Evolutionary conservation across 2,329 filamentous ascomycete species (phyloP).

Genomic region (Arthrobotrys musiformis): DNA sequence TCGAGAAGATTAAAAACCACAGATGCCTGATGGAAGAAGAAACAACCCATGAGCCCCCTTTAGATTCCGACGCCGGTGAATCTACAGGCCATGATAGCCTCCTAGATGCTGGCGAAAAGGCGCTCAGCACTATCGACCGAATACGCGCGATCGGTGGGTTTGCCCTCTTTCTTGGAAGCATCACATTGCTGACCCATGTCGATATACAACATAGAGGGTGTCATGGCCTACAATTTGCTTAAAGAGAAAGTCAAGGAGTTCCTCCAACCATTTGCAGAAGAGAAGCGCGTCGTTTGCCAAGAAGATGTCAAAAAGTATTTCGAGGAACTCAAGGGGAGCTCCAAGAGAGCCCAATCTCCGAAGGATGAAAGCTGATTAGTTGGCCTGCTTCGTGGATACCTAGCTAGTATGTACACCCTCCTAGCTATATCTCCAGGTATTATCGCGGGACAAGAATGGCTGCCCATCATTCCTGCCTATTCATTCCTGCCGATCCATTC

Average conservation of each 20-base stretch:
- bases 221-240: conserved; percentile 97
- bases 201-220: conserved; percentile 75
- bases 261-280: conserved; percentile 92
- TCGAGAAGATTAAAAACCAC: conserved; percentile 75
- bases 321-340: conserved; percentile 73
- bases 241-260: conserved; percentile 97
- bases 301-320: conserved; percentile 98
- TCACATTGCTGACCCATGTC: not conserved
- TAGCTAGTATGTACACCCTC: not conserved
- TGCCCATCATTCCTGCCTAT: not conserved
- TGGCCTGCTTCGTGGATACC: not conserved
- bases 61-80: conserved; percentile 71
- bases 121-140: conserved; percentile 88
- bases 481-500: not conserved
- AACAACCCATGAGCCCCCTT: conserved; percentile 89
- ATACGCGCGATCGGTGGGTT: conserved; percentile 77
- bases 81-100: conserved; percentile 81
- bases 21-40: conserved; percentile 92
- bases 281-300: conserved; percentile 84
- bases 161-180: not conserved
- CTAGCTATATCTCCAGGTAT: not conserved
- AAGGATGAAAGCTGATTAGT: not conserved
- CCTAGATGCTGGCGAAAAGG: conserved; percentile 90
- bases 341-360: not conserved
- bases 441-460: not conserved